These are phyloP conservation scores for Pleurotus citrinopileatus DNA, from an alignment of 768 basidiomycete species.

Conservation along the genomic window DNA sequence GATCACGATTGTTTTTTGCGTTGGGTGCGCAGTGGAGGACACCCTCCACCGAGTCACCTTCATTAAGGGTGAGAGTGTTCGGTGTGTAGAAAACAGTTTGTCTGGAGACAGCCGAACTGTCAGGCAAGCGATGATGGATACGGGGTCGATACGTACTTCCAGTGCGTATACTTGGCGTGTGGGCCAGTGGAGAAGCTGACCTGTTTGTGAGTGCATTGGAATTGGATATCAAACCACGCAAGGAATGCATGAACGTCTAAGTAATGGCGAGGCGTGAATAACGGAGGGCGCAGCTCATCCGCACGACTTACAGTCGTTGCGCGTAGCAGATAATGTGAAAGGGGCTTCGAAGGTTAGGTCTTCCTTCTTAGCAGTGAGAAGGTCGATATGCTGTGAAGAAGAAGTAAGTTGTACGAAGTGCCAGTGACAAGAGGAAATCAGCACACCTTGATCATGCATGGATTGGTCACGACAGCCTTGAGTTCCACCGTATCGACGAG, in stretches of 20 bases:
- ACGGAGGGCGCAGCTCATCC: slow-evolving; percentile 1
- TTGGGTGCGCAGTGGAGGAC: slow-evolving; percentile 82
- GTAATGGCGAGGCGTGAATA: slow-evolving; percentile 4
- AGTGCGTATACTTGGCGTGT: slow-evolving; percentile 94
- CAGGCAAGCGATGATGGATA: background rate
- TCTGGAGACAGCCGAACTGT: slow-evolving; percentile 37
- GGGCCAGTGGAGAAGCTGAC: slow-evolving; percentile 97
- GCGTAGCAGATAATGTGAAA: slow-evolving; percentile 77
- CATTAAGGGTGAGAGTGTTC: slow-evolving; percentile 62
- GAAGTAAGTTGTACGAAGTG: background rate
- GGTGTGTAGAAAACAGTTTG: slow-evolving; percentile 99
- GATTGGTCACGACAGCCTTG: slow-evolving; percentile 92
- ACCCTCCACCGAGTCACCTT: slow-evolving; percentile 75
- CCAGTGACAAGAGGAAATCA: background rate
- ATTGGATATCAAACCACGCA: slow-evolving; percentile 97
- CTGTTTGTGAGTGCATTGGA: slow-evolving; percentile 94
- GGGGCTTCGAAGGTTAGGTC: slow-evolving; percentile 84
- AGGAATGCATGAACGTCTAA: slow-evolving; percentile 96
- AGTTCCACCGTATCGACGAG: slow-evolving; percentile 99
- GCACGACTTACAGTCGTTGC: slow-evolving; percentile 82
- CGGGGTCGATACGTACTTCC: slow-evolving; percentile 67
- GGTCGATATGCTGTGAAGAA: slow-evolving; percentile 71
- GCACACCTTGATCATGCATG: slow-evolving; percentile 80
- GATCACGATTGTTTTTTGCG: slow-evolving; percentile 87
- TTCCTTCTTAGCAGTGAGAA: slow-evolving; percentile 91